These are phyloP conservation scores for Astrothelium macrocarpum DNA, from an alignment of 495 filamentous ascomycete genomes.

Conservation along the genomic window DNA sequence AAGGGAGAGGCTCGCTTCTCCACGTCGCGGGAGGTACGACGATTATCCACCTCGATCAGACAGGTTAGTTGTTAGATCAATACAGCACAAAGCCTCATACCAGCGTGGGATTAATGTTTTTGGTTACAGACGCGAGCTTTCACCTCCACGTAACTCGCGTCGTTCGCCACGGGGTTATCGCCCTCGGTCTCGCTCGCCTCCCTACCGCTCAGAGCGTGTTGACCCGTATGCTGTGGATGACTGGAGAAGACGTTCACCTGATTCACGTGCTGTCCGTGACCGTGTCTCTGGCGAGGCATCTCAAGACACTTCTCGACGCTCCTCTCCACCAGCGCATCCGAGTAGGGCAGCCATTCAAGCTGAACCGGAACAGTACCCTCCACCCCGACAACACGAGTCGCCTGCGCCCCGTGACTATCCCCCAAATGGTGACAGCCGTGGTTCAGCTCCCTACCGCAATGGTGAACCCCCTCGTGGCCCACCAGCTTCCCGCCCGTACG, in stretches of 20 bases:
- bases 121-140: slow-evolving; percentile 16
- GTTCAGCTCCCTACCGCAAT: slow-evolving; percentile 9
- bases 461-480: slow-evolving; percentile 15
- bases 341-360: slow-evolving; percentile 24
- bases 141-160: slow-evolving; percentile 24
- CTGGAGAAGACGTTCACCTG: slow-evolving; percentile 31
- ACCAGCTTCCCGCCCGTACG: slow-evolving; percentile 25
- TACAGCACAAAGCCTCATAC: slow-evolving; percentile 6
- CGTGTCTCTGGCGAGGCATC: slow-evolving; percentile 28
- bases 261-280: slow-evolving; percentile 20
- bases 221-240: slow-evolving; percentile 26
- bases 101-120: neutral
- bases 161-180: slow-evolving; percentile 20
- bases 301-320: slow-evolving; percentile 29
- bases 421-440: neutral
- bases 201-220: slow-evolving; percentile 22
- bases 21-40: slow-evolving; percentile 27
- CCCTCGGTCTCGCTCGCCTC: slow-evolving; percentile 32
- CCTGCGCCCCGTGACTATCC: slow-evolving; percentile 19
- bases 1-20: slow-evolving; percentile 27
- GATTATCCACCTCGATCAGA: slow-evolving; percentile 14
- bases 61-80: neutral
- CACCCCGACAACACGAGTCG: slow-evolving; percentile 21
- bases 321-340: slow-evolving; percentile 34
- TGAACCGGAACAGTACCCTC: slow-evolving; percentile 10